Base-by-base conservation (phyloP, 495 filamentous ascomycete genomes). In the Annulohypoxylon moriforme region DNA sequence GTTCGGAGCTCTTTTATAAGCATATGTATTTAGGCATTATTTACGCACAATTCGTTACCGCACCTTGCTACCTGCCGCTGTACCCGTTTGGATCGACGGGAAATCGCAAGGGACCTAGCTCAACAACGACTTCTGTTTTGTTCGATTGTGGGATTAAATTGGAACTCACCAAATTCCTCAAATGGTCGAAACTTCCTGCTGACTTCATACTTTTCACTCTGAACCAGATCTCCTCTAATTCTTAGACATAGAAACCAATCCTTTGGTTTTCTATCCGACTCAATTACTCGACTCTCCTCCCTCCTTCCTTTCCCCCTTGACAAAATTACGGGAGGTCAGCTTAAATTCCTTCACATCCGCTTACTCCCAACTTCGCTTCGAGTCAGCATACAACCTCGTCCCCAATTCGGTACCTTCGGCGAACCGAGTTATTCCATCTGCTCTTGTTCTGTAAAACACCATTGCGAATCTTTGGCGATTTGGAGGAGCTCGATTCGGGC, bases 401-500 rank as follows among this genome's bases (percentile, higher is more conserved):
- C 55, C 62, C 25, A 33, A 66, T 62, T 68, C 71, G 71, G 66
- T 53, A 44, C 53, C 38, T 42, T 55, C 62, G 57, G 58, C 49
- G 14, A 60, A 25, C 62, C 58, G 49, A 61, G 33, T 67, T 64
- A 69, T 50, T 36, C 52, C 33, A 47, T 27, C 24, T 53, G 31
- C 20, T 55, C 62, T 31, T 24, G n/a, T 38, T 29, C 16, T 34
- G 22, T 55, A 20, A 57, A 31, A 34, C 68, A 72, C 62, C 49
- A 76, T 74, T 72, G 65, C 73, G 57, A 60, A 65, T 68, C 66
- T 70, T 42, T 55, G 67, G 65, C 64, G 64, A 33, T 72, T 61
- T 52, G 65, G 58, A 66, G 68, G 71, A 68, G 70, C 73, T 72
- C 76, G 73, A 72, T 55, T 52, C 60, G 76, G 74, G 71, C 71